phyloP scores from a whole-genome alignment of 768 basidiomycete genomes.

The Podaxis carcinomalis region DNA sequence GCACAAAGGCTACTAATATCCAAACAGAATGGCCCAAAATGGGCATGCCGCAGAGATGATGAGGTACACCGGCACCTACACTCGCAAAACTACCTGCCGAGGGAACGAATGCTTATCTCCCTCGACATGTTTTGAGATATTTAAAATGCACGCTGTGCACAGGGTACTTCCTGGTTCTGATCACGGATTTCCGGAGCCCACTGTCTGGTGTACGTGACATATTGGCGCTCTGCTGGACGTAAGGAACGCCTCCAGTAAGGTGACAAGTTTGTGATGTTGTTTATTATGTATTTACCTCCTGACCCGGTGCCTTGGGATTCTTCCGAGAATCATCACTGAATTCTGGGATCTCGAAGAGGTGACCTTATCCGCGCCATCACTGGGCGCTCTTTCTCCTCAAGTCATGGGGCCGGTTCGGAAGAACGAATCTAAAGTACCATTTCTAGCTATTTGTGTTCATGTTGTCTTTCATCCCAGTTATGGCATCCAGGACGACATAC shows the following conservation, averaged over 20 bases:
- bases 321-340: not conserved
- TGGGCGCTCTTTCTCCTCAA: too few species aligned
- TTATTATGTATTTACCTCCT: not conserved
- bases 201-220: not conserved
- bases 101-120: not conserved
- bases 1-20: not conserved
- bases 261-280: too few species aligned
- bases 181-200: not conserved
- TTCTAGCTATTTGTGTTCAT: not conserved
- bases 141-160: not conserved
- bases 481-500: too few species aligned
- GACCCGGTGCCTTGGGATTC: not conserved
- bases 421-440: not conserved
- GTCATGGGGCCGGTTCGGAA: too few species aligned
- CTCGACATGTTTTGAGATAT: not conserved
- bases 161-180: not conserved
- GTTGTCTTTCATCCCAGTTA: not conserved
- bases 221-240: constrained; percentile 5
- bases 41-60: not conserved
- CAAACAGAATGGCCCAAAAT: not conserved
- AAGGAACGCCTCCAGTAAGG: not conserved
- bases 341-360: not conserved
- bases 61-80: not conserved
- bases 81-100: not conserved
- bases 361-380: too few species aligned